A percentile compares a stretch with the other conserved stretches of the same genome.
Evolutionary conservation across 768 basidiomycete genomes (phyloP).

Genomic region (Dioszegia aurantiaca): DNA sequence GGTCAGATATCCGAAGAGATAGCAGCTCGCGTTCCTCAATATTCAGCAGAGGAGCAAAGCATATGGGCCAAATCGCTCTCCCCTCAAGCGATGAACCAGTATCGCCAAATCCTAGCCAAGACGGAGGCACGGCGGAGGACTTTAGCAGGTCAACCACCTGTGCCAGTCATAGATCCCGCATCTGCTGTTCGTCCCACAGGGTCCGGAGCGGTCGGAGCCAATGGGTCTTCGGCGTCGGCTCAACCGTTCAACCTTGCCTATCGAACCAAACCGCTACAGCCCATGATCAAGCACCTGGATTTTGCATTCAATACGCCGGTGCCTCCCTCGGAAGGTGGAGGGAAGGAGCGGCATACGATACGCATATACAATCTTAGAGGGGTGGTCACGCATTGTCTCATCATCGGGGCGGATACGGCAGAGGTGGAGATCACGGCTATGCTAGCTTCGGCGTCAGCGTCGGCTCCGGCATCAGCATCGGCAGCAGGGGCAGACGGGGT

Average conservation of each 20-base stretch:
- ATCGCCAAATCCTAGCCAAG: conserved; percentile 35
- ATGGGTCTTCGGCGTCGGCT: background rate
- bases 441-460: conserved; percentile 8
- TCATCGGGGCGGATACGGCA: conserved; percentile 32
- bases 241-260: conserved; percentile 3
- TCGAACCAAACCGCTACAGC: conserved; percentile 27
- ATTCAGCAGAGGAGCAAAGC: conserved; percentile 39
- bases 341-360: conserved; percentile 24
- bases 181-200: conserved; percentile 17
- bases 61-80: conserved; percentile 37
- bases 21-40: conserved; percentile 37
- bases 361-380: conserved; percentile 45
- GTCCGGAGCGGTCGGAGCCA: background rate
- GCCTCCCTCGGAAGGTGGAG: background rate
- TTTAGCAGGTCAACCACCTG: conserved; percentile 1
- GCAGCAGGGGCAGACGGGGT: no score
- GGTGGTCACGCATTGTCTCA: conserved; percentile 40
- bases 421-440: conserved; percentile 45
- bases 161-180: conserved; percentile 12
- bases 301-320: conserved; percentile 30
- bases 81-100: conserved; percentile 27
- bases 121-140: conserved; percentile 25
- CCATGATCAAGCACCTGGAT: conserved; percentile 39
- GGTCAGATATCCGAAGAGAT: conserved; percentile 45
- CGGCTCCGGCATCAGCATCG: background rate